Evolutionary conservation across 169 alveolate species (phyloP).

Genomic region (Ichthyophthirius multifiliis): DNA sequence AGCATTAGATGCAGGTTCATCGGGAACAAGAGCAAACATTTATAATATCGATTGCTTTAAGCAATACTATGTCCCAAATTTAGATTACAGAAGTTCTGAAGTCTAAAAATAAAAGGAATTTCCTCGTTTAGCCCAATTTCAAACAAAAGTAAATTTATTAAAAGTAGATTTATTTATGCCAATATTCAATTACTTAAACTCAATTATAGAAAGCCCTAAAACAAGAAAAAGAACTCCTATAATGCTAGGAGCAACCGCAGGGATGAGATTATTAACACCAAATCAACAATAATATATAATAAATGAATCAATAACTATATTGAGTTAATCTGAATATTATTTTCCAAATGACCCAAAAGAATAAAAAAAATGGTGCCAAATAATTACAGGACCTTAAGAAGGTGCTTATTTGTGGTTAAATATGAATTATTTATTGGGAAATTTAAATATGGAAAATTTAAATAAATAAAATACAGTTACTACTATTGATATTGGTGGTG

Average conservation of each 20-base stretch:
- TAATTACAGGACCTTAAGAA: constrained; percentile 37
- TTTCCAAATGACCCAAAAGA: too few relatives aligned
- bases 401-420: constrained; percentile 39
- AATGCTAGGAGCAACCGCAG: constrained; percentile 44
- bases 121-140: neutral
- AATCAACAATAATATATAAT: constrained; percentile 8
- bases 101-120: too few relatives aligned
- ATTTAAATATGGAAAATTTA: neutral
- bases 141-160: neutral
- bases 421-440: constrained; percentile 8
- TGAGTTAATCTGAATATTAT: neutral
- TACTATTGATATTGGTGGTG: constrained; percentile 43
- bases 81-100: too few relatives aligned
- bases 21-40: constrained; percentile 27
- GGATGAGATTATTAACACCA: constrained; percentile 11
- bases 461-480: neutral
- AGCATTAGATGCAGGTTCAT: constrained; percentile 46
- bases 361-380: constrained; percentile 14
- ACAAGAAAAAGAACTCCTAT: constrained; percentile 18
- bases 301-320: neutral
- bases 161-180: too few relatives aligned
- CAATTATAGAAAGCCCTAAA: constrained; percentile 7
- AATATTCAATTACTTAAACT: neutral
- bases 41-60: constrained; percentile 26
- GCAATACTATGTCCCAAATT: neutral